Conservation (phyloP, 179 eudicot species). For the Silene coronaria region DNA sequence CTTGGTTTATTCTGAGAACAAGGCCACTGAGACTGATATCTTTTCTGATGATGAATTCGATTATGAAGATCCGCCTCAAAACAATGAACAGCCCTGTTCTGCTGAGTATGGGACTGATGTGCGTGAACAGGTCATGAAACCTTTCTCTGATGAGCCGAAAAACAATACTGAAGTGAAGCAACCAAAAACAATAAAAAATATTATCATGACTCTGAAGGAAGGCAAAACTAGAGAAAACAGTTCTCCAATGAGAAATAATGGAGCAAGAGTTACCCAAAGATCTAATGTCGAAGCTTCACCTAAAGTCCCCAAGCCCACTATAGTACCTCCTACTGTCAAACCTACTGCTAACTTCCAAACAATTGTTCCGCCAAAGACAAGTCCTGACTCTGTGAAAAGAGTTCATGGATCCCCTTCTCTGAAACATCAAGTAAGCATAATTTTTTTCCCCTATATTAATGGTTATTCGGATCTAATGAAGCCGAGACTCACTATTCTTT, state of each 20-base stretch:
- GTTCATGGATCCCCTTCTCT: conserved; percentile 47
- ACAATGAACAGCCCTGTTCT: conserved; percentile 35
- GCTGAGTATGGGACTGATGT: conserved; percentile 25
- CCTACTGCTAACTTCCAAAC: conserved; percentile 37
- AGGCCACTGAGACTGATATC: conserved; percentile 49
- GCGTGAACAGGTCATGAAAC: conserved; percentile 38
- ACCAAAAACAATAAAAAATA: conserved; percentile 59
- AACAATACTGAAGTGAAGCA: conserved; percentile 41
- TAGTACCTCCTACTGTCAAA: conserved; percentile 54
- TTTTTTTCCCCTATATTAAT: background rate
- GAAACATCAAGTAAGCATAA: conserved; percentile 68
- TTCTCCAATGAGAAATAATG: conserved; percentile 72
- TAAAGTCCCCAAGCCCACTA: conserved; percentile 51
- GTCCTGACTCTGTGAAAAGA: conserved; percentile 55
- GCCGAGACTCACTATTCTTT: background rate
- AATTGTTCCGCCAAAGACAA: conserved; percentile 39
- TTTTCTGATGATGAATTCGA: conserved; percentile 53
- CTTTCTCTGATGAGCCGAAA: conserved; percentile 36
- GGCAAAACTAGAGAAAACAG: conserved; percentile 72
- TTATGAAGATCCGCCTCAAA: conserved; percentile 30
- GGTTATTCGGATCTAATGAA: background rate
- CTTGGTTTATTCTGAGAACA: conserved; percentile 40
- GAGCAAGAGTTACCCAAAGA: conserved; percentile 45
- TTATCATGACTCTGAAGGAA: conserved; percentile 55
- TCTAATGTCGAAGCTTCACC: conserved; percentile 47